A percentile compares a stretch with the other conserved stretches of the same genome.
These are phyloP conservation scores for Danielozyma ontarioensis DNA, from an alignment of 805 yeast species.

Conservation along the genomic window DNA sequence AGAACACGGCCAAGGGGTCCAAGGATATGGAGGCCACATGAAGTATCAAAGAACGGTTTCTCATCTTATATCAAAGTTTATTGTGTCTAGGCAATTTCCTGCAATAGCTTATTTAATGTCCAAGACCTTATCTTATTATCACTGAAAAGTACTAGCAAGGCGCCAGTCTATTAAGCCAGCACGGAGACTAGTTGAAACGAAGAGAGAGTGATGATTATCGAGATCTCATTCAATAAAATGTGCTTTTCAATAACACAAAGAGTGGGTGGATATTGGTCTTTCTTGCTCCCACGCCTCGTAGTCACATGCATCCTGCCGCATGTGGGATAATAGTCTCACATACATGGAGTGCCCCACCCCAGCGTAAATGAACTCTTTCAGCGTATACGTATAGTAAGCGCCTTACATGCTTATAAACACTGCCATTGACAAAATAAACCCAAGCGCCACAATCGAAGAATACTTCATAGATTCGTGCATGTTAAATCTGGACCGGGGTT, in stretches of 20 bases:
- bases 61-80: too few relatives aligned
- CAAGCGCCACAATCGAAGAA: constrained; percentile 11
- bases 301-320: neutral
- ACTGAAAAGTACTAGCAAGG: too few relatives aligned
- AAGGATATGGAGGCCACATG: too few relatives aligned
- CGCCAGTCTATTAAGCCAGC: too few relatives aligned
- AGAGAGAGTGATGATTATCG: too few relatives aligned
- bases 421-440: neutral
- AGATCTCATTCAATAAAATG: constrained; percentile 1
- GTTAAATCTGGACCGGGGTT: constrained; percentile 26
- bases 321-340: neutral
- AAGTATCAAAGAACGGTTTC: too few relatives aligned
- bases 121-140: too few relatives aligned
- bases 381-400: neutral
- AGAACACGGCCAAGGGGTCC: too few relatives aligned
- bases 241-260: neutral
- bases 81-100: too few relatives aligned
- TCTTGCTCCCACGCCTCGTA: neutral
- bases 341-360: neutral
- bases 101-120: too few relatives aligned
- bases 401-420: neutral
- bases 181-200: too few relatives aligned
- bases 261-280: neutral
- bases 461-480: constrained; percentile 15
- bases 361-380: neutral